A percentile compares a stretch with the other conserved stretches of the same genome.
Evolutionary conservation across 31 red algal genomes (phyloP).

Genomic region (Odonthalia washingtoniensis): DNA sequence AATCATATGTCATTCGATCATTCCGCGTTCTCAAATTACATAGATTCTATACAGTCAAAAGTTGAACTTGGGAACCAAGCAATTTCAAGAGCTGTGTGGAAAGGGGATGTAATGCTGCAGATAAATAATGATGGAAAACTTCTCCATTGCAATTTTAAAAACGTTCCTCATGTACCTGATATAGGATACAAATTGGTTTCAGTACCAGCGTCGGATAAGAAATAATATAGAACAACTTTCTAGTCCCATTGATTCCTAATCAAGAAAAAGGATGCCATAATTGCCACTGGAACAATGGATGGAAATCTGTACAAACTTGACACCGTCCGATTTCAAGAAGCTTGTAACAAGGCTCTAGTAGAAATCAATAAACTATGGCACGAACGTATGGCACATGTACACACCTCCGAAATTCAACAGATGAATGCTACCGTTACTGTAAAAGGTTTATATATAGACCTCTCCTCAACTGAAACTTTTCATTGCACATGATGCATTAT

Average conservation of each 20-base stretch:
- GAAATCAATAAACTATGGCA: not conserved
- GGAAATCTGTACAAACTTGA: not conserved
- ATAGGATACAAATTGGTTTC: not conserved
- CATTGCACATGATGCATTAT: not conserved
- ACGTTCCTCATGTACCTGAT: not conserved
- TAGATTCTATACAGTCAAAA: not conserved
- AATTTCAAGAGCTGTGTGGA: not conserved
- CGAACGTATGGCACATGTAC: constrained; percentile 2
- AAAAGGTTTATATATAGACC: not conserved
- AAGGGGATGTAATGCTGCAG: not conserved
- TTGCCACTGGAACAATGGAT: not conserved
- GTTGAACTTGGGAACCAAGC: not conserved
- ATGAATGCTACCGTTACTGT: not conserved
- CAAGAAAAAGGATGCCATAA: not conserved
- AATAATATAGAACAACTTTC: not conserved
- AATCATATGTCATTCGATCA: not conserved
- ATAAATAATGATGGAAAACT: not conserved
- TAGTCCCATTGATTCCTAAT: not conserved
- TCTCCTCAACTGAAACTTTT: not conserved
- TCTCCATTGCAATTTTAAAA: not conserved
- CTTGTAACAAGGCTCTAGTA: not conserved
- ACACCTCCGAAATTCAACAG: not conserved
- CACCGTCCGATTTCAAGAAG: not conserved
- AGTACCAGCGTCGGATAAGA: not conserved
- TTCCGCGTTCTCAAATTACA: not conserved